Evolutionary conservation across 2,329 filamentous ascomycete species (phyloP).

Genomic region (Aspergillus niger): DNA sequence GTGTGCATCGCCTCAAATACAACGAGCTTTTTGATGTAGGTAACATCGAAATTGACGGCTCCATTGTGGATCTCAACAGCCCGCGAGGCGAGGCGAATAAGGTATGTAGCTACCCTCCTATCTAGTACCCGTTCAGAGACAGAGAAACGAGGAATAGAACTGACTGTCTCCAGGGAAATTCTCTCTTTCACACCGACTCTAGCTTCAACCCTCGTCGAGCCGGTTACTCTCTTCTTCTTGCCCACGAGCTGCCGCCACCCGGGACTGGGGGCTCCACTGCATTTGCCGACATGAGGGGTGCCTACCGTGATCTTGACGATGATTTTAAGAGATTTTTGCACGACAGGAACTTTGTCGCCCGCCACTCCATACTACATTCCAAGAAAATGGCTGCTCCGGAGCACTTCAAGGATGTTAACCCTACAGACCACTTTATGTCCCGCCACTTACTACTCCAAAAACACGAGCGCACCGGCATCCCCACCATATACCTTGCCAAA

Average conservation of each 20-base stretch:
- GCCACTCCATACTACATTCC: background rate
- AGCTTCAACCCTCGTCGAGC: conserved; percentile 59
- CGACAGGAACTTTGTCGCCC: background rate
- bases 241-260: conserved; percentile 52
- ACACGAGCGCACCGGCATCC: background rate
- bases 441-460: background rate
- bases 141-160: background rate
- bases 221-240: conserved; percentile 55
- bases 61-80: conserved; percentile 17
- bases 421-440: background rate
- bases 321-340: background rate
- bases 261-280: conserved; percentile 55
- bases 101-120: conserved; percentile 26
- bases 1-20: conserved; percentile 51
- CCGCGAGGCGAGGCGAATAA: conserved; percentile 17
- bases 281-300: conserved; percentile 55
- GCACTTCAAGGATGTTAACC: background rate
- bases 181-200: conserved; percentile 58
- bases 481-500: too few species aligned
- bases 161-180: conserved; percentile 46
- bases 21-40: conserved; percentile 61
- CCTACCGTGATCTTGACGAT: conserved; percentile 9
- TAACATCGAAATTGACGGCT: conserved; percentile 55
- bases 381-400: background rate
- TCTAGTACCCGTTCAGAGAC: conserved; percentile 31